These are phyloP conservation scores for Croton laevigatus DNA, from an alignment of 441 rosid species.

Conservation along the genomic window DNA sequence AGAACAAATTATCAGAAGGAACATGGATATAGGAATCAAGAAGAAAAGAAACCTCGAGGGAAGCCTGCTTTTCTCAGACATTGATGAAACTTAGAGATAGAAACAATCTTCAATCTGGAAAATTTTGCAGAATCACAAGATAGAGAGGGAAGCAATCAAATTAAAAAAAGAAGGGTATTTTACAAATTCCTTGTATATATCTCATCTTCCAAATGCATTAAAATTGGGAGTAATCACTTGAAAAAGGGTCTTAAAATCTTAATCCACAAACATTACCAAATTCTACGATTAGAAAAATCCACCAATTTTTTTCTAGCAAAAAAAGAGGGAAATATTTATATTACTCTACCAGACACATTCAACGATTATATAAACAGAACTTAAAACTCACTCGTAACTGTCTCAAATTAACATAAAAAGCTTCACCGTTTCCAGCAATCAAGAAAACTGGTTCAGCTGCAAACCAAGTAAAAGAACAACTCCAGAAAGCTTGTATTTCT, in stretches of 20 bases:
- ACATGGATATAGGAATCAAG: conserved; percentile 55
- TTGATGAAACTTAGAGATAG: conserved; percentile 23
- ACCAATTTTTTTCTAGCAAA: background rate
- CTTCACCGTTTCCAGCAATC: conserved; percentile 10
- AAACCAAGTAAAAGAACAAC: conserved; percentile 11
- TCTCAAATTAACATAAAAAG: background rate
- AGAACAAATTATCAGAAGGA: conserved; percentile 59
- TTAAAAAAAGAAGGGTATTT: background rate
- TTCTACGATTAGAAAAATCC: background rate
- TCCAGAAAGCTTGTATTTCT: background rate
- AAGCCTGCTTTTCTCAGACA: conserved; percentile 69
- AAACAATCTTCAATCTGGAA: conserved; percentile 4
- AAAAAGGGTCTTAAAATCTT: background rate
- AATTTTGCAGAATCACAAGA: background rate
- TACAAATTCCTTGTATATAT: background rate
- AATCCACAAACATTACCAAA: conserved; percentile 2
- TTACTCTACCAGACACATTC: conserved; percentile 1
- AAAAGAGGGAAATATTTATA: conserved; percentile 1
- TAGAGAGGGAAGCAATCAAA: background rate
- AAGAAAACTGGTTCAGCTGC: conserved; percentile 22
- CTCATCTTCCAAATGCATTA: conserved; percentile 8
- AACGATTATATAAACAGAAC: background rate
- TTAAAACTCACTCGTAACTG: background rate
- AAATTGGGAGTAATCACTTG: background rate
- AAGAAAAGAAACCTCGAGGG: conserved; percentile 58